A percentile compares a stretch with the other conserved stretches of the same genome.
These are phyloP conservation scores for Stephania japonica DNA, from an alignment of 164 flowering plant species.

Conservation along the genomic window DNA sequence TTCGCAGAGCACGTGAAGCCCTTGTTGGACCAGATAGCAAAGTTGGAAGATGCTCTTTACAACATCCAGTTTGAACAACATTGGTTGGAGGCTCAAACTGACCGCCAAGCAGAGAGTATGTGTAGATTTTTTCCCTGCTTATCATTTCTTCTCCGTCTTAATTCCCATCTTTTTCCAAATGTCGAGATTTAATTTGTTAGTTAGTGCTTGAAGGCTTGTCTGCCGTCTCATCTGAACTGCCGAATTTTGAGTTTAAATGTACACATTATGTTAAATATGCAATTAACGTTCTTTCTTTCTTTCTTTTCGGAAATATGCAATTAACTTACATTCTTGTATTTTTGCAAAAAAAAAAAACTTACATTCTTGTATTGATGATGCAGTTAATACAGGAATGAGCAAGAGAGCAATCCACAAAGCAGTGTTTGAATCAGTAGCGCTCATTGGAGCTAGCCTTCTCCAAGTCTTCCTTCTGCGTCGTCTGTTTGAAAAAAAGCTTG, in stretches of 20 bases:
- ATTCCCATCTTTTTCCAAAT: neutral
- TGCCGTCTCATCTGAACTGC: neutral
- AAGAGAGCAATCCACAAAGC: constrained; percentile 81
- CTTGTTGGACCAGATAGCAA: constrained; percentile 70
- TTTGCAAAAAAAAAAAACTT: too few relatives aligned
- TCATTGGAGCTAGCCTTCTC: constrained; percentile 70
- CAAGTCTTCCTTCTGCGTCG: constrained; percentile 86
- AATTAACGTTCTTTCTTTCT: constrained; percentile 17
- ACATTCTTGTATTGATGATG: constrained; percentile 44
- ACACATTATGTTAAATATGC: neutral
- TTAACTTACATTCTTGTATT: too few relatives aligned
- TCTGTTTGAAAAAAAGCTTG: constrained; percentile 82
- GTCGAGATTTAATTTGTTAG: too few relatives aligned
- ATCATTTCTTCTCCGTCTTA: too few relatives aligned
- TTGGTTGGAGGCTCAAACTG: constrained; percentile 97
- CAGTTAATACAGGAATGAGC: constrained; percentile 95
- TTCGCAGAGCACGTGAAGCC: constrained; percentile 86
- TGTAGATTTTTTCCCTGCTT: neutral
- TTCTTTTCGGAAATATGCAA: too few relatives aligned
- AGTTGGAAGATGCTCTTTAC: constrained; percentile 84
- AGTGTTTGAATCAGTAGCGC: constrained; percentile 67
- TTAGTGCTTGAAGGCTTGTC: neutral
- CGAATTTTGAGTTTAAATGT: neutral
- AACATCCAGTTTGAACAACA: constrained; percentile 95
- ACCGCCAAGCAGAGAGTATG: constrained; percentile 81